Evolutionary conservation across 2,329 filamentous ascomycete species (phyloP).

Genomic region (Huntiella decipiens): DNA sequence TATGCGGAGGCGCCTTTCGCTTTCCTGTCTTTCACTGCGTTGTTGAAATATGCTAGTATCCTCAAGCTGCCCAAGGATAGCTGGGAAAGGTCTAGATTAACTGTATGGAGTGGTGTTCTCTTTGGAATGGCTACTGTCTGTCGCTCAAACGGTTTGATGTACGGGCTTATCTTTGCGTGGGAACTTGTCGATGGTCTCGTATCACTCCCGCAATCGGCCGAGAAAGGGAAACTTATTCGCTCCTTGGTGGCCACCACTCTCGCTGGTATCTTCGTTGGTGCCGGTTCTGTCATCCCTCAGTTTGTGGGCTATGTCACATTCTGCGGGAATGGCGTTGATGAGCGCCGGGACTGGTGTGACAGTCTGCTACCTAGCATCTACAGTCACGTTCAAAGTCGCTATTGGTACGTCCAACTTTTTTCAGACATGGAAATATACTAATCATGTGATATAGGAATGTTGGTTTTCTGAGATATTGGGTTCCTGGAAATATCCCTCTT

Average conservation of each 20-base stretch:
- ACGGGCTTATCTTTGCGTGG: slow-evolving; percentile 50
- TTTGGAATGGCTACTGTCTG: slow-evolving; percentile 59
- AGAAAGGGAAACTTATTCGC: slow-evolving; percentile 24
- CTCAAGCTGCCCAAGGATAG: slow-evolving; percentile 23
- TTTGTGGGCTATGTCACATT: slow-evolving; percentile 53
- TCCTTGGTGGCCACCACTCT: slow-evolving; percentile 36
- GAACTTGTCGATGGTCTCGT: slow-evolving; percentile 28
- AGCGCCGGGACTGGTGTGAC: slow-evolving; percentile 52
- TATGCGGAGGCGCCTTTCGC: slow-evolving; percentile 71
- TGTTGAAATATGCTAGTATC: slow-evolving; percentile 42
- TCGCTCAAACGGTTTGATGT: slow-evolving; percentile 73
- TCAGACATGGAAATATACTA: background rate
- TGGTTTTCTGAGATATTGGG: slow-evolving; percentile 85
- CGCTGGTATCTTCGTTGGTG: slow-evolving; percentile 47
- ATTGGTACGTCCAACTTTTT: slow-evolving; percentile 48
- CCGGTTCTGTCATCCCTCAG: slow-evolving; percentile 56
- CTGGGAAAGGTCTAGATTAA: slow-evolving; percentile 16
- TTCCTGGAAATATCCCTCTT: slow-evolving; percentile 61
- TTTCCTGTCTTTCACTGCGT: slow-evolving; percentile 55
- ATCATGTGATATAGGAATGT: slow-evolving; percentile 43
- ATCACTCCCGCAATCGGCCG: background rate
- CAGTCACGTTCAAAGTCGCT: slow-evolving; percentile 68
- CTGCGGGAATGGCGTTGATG: slow-evolving; percentile 26
- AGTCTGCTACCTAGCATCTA: slow-evolving; percentile 69
- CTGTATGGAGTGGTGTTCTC: slow-evolving; percentile 42